These are phyloP conservation scores for Phlebopus sp. DNA, from an alignment of 1,284 basidiomycete species.

Conservation along the genomic window DNA sequence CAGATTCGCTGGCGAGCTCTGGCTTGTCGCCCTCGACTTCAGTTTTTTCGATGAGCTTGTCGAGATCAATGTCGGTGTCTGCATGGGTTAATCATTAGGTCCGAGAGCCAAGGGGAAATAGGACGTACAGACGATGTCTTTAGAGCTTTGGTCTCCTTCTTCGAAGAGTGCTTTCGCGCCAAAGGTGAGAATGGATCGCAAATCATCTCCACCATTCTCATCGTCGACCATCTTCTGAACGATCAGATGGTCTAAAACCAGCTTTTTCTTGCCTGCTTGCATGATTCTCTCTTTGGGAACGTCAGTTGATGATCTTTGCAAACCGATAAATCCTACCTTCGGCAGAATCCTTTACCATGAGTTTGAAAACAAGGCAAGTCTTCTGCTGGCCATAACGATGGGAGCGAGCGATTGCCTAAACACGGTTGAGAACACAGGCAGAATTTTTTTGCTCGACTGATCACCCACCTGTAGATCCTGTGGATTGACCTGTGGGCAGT, in stretches of 20 bases:
- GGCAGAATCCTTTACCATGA: constrained; percentile 87
- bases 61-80: constrained; percentile 80
- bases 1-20: constrained; percentile 43
- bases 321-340: constrained; percentile 57
- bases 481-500: constrained; percentile 6
- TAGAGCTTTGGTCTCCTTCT: constrained; percentile 45
- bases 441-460: constrained; percentile 6
- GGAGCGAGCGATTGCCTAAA: constrained; percentile 83
- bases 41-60: constrained; percentile 80
- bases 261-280: constrained; percentile 86
- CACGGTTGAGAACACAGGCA: constrained; percentile 10
- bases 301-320: constrained; percentile 3
- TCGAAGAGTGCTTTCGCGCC: constrained; percentile 82
- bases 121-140: constrained; percentile 70
- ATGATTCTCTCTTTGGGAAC: constrained; percentile 72
- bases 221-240: constrained; percentile 90
- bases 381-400: constrained; percentile 84
- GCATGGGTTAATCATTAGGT: constrained; percentile 44
- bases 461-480: constrained; percentile 68
- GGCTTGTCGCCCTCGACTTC: constrained; percentile 68
- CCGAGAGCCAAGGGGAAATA: constrained; percentile 2
- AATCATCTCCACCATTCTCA: constrained; percentile 67
- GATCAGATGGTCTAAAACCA: constrained; percentile 88
- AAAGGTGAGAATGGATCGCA: constrained; percentile 79
- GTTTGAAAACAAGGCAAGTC: constrained; percentile 84